Evolutionary conservation across 768 basidiomycete genomes (phyloP), one percentile per base, ranked within the genome.

Genomic region (Leccinum fibrillosum): DNA sequence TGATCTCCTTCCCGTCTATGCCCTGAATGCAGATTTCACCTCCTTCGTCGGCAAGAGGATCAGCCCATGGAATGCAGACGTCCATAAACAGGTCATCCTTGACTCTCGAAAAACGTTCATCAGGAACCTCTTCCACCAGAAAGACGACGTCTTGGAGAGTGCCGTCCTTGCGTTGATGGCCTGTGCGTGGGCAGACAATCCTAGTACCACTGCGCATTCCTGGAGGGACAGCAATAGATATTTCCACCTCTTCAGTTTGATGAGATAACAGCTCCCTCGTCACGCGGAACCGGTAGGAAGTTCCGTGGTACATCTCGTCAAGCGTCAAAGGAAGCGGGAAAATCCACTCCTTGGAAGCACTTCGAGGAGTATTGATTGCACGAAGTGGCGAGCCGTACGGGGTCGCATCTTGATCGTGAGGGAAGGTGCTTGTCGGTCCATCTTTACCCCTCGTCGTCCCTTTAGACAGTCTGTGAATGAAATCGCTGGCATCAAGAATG

Each of bases 141-240:
- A 89, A 89, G 19, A 84, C 81, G 53, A 89, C 79, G 55, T 89
- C 86, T 63, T 89, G 86, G 53, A 80, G 79, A 11, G 75, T 70
- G 12, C 82, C 81, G 56, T 80, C 78, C 59, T 76, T 75, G 56
- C 80, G 75, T 63, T 89, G 85, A 72, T 88, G 85, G n/a, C 88
- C 88, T 8, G 82, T 80, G n/a, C 80, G 77, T 37, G 81, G 78
- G 58, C 85, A 87, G 39, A 82, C 67, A 34, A 89, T 82, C 58
- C 79, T 77, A 21, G 85, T 85, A 8, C 86, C 86, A 26, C 75
- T 73, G 52, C 80, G 82, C 71, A 83, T 87, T 7, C 87, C 86
- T 19, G 84, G 77, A 58, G 84, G 81, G 45, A 90, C 76, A 52
- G 82, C 78, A 56, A 89, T 71, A 52, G 84, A 82, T 28, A 88